A percentile compares a stretch with the other conserved stretches of the same genome.
Conservation (phyloP, 495 filamentous ascomycete genomes). For the Penicillium cataractarum region DNA sequence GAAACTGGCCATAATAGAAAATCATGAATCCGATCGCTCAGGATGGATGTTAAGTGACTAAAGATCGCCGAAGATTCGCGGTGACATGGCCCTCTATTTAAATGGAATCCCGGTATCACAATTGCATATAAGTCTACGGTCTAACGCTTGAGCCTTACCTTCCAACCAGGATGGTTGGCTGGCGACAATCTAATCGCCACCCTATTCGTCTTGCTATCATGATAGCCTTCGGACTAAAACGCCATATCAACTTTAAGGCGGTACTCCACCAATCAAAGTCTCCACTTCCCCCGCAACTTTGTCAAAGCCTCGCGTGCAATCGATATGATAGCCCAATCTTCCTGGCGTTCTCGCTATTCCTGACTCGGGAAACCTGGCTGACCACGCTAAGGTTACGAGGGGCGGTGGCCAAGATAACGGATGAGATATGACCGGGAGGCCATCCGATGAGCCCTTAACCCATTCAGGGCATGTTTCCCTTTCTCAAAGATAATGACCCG, state of each 20-base stretch:
- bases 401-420: slow-evolving; percentile 3
- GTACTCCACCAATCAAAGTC: slow-evolving; percentile 4
- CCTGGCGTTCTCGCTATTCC: neutral
- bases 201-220: neutral
- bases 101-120: neutral
- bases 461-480: neutral
- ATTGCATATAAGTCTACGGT: neutral
- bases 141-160: neutral
- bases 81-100: slow-evolving; percentile 2
- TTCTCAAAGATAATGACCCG: neutral
- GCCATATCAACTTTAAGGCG: neutral
- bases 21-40: neutral
- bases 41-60: neutral
- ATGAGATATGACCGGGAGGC: neutral
- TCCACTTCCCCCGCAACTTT: slow-evolving; percentile 1
- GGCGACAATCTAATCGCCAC: neutral
- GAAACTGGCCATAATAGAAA: neutral
- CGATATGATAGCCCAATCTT: neutral
- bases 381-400: slow-evolving; percentile 1
- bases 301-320: slow-evolving; percentile 1
- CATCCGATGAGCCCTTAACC: neutral
- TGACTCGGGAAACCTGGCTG: neutral
- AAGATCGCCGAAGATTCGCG: neutral
- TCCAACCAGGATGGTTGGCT: neutral
- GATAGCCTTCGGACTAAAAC: slow-evolving; percentile 2